These are phyloP conservation scores for Colletotrichum lentis DNA, from an alignment of 2,329 filamentous ascomycete genomes.

Conservation along the genomic window DNA sequence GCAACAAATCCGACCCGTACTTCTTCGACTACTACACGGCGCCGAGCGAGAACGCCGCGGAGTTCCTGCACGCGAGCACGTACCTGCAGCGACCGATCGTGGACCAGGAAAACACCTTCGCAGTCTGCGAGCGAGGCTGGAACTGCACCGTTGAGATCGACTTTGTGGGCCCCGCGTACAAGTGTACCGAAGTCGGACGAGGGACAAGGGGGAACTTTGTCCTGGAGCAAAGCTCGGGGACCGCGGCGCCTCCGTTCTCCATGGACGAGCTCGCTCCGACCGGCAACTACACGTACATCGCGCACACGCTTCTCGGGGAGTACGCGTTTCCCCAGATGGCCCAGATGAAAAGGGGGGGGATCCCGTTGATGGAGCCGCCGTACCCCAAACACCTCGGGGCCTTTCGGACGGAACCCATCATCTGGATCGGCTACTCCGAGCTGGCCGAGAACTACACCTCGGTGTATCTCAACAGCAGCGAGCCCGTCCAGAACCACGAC, in stretches of 20 bases:
- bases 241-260: slow-evolving; percentile 40
- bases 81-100: slow-evolving; percentile 41
- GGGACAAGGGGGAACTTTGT: slow-evolving; percentile 40
- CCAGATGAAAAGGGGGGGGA: slow-evolving; percentile 42
- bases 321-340: slow-evolving; percentile 43
- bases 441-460: slow-evolving; percentile 38
- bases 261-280: slow-evolving; percentile 43
- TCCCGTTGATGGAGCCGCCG: slow-evolving; percentile 38
- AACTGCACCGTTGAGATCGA: slow-evolving; percentile 48
- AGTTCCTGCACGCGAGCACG: slow-evolving; percentile 37
- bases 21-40: slow-evolving; percentile 47
- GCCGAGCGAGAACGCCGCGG: slow-evolving; percentile 36
- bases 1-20: background rate
- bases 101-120: slow-evolving; percentile 42
- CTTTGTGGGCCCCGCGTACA: slow-evolving; percentile 49
- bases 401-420: slow-evolving; percentile 46
- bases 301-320: slow-evolving; percentile 43
- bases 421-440: slow-evolving; percentile 48
- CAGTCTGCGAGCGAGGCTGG: slow-evolving; percentile 47
- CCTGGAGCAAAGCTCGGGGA: background rate
- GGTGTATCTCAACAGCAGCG: slow-evolving; percentile 35
- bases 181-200: slow-evolving; percentile 42
- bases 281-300: slow-evolving; percentile 46
- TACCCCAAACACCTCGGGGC: slow-evolving; percentile 44
- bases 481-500: slow-evolving; percentile 33